phyloP scores from a whole-genome alignment of 2,329 filamentous ascomycete genomes.

The Diaporthe amygdali region DNA sequence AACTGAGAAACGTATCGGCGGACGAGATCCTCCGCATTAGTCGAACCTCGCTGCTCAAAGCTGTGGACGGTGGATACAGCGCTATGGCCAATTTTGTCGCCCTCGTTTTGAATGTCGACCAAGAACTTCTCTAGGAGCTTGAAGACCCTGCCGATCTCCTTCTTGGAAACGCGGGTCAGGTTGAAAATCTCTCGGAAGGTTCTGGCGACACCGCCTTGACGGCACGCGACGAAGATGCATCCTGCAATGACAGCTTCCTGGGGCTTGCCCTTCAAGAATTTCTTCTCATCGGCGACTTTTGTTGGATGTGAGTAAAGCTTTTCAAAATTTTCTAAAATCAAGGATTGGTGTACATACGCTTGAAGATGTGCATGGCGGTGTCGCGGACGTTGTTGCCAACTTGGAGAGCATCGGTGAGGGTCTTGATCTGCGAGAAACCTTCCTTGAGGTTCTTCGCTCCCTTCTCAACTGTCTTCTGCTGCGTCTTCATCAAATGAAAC shows the following conservation, averaged over 20 bases:
- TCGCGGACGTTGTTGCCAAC: constrained; percentile 83
- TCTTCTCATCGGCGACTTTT: constrained; percentile 80
- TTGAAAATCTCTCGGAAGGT: constrained; percentile 96
- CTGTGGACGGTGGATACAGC: constrained; percentile 65
- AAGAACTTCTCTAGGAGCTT: constrained; percentile 91
- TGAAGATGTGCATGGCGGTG: constrained; percentile 93
- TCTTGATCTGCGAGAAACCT: constrained; percentile 82
- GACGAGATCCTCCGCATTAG: constrained; percentile 83
- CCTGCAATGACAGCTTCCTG: constrained; percentile 93
- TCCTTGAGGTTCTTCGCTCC: constrained; percentile 63
- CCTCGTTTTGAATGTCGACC: constrained; percentile 71
- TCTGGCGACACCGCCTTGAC: constrained; percentile 83
- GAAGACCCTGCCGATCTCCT: constrained; percentile 96
- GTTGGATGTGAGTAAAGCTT: not conserved
- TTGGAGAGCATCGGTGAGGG: constrained; percentile 83
- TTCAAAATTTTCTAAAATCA: not conserved
- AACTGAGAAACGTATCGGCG: constrained; percentile 89
- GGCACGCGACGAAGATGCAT: constrained; percentile 97
- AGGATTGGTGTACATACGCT: constrained; percentile 47
- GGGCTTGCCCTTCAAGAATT: constrained; percentile 93
- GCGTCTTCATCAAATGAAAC: constrained; percentile 80
- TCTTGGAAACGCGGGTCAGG: constrained; percentile 92
- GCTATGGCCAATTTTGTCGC: constrained; percentile 55
- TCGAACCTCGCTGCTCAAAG: constrained; percentile 77
- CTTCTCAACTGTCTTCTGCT: constrained; percentile 59